Base-by-base conservation (phyloP, 2,329 filamentous ascomycete species). In the Botrytis tulipae region DNA sequence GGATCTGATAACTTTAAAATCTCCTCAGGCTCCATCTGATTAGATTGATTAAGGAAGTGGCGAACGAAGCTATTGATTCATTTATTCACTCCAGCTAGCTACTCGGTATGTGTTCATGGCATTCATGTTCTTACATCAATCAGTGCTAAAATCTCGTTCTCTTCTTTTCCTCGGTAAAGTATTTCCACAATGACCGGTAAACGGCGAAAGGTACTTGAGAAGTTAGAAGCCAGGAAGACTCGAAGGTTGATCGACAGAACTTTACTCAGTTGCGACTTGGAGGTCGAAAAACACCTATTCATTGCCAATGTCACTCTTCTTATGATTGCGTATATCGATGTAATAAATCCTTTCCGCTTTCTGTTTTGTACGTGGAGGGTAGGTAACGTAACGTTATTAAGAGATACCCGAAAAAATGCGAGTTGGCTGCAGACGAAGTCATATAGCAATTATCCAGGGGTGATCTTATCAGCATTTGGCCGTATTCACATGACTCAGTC, bases 1-100 rank as follows among this genome's bases (percentile, higher is more conserved):
- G 61, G 70, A 67, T 67, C 60, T 68, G 61, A 67, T 72, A 72
- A 72, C 70, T 65, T 72, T 67, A 57, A 72, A 54, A 40, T 37
- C 16, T 29, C 8, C 32, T 6, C 37, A 20, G 29, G 32, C 29
- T 29, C 59, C 65, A 68, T 68, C 65, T 68, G 65, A 44, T 70
- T 42, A 70, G 35, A 61, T 61, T 61, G 54, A 59, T 57, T 7
- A 67, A 54, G 12, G 25, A 67, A 51, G 46, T 51, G 32, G 65
- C 46, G 65, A 46, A 44, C 25, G 12, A 35, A 51, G 22, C 62
- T 14, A n/a, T 9, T 40, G 35, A 61, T 61, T 40, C 10, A 61
- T 42, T 42, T n/a, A 57, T 51, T 51, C 48, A 6, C 25, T 57
- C 51, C n/a, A 57, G 6, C 51, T 29, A 57, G 6, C 51, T 29